These are phyloP conservation scores for Cystobasidium ongulense DNA, from an alignment of 768 basidiomycete species.

Conservation along the genomic window DNA sequence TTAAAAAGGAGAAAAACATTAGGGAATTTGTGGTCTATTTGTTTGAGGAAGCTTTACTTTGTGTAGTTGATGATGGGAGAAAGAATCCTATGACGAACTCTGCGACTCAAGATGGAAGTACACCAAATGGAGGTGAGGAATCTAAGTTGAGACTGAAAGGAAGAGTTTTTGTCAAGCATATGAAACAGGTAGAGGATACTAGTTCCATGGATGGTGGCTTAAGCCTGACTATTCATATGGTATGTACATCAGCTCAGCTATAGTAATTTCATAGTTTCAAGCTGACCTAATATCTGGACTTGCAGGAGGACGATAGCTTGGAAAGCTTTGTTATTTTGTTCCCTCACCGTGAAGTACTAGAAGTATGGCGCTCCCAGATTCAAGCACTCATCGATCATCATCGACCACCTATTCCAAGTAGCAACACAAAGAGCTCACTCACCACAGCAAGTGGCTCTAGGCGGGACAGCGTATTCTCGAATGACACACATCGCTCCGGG, in stretches of 20 bases:
- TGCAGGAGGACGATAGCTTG: slow-evolving; percentile 68
- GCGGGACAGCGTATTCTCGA: slow-evolving; percentile 36
- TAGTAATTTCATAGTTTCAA: too few species aligned
- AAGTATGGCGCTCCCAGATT: slow-evolving; percentile 79
- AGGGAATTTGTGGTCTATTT: slow-evolving; percentile 84
- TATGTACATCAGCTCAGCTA: too few species aligned
- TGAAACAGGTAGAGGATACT: slow-evolving; percentile 75
- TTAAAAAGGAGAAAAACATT: slow-evolving; percentile 77
- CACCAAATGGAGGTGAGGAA: background rate
- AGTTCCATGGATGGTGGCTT: slow-evolving; percentile 62
- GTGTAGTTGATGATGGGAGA: slow-evolving; percentile 94
- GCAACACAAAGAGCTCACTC: background rate
- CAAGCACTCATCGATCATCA: slow-evolving; percentile 57
- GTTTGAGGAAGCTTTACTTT: slow-evolving; percentile 95
- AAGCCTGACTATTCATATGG: slow-evolving; percentile 91
- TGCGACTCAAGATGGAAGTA: slow-evolving; percentile 54
- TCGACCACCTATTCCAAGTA: slow-evolving; percentile 28
- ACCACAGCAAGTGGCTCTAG: background rate
- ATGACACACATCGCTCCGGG: background rate
- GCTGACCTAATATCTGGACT: background rate
- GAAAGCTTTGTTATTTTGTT: slow-evolving; percentile 95
- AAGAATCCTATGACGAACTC: slow-evolving; percentile 43
- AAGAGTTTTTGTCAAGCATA: slow-evolving; percentile 88
- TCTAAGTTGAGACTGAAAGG: slow-evolving; percentile 86
- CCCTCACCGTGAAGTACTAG: slow-evolving; percentile 77